These are phyloP conservation scores for Aspergillus bridgeri DNA, from an alignment of 495 filamentous ascomycete genomes.

Conservation along the genomic window DNA sequence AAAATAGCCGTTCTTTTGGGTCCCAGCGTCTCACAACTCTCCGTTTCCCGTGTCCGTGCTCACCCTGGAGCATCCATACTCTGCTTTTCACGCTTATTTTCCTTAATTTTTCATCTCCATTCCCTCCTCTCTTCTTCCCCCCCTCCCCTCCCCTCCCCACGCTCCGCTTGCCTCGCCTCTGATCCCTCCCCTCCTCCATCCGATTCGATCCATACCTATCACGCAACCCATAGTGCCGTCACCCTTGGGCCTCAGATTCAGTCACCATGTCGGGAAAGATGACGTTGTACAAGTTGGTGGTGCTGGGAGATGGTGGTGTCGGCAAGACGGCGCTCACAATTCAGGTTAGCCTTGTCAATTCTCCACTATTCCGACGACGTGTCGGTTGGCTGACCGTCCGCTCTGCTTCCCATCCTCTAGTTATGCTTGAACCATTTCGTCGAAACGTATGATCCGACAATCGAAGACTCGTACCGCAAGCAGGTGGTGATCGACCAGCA, in stretches of 20 bases:
- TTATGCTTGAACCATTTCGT: constrained; percentile 77
- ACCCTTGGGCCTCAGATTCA: constrained; percentile 1
- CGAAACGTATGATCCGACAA: constrained; percentile 93
- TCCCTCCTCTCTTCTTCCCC: constrained; percentile 13
- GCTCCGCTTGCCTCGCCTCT: constrained; percentile 3
- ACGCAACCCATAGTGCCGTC: neutral
- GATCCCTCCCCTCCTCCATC: neutral
- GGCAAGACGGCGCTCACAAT: constrained; percentile 98
- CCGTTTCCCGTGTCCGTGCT: constrained; percentile 28
- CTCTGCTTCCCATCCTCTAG: constrained; percentile 35
- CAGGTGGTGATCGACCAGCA: constrained; percentile 96
- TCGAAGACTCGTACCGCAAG: constrained; percentile 96
- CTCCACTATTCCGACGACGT: constrained; percentile 7
- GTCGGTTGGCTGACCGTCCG: constrained; percentile 10
- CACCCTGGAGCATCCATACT: constrained; percentile 17
- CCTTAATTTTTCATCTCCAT: constrained; percentile 13
- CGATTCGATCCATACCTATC: neutral
- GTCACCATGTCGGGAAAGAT: constrained; percentile 72
- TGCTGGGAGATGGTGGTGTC: constrained; percentile 88
- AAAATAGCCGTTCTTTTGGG: constrained; percentile 25
- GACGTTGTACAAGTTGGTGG: constrained; percentile 98
- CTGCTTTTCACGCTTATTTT: constrained; percentile 9
- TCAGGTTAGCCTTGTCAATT: constrained; percentile 64
- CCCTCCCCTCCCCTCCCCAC: constrained; percentile 12
- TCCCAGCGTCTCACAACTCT: constrained; percentile 22